Percentiles rank a stretch among this genome's conserved stretches.
phyloP scores from a whole-genome alignment of 2,329 filamentous ascomycete species.

The Claviceps digitariae region DNA sequence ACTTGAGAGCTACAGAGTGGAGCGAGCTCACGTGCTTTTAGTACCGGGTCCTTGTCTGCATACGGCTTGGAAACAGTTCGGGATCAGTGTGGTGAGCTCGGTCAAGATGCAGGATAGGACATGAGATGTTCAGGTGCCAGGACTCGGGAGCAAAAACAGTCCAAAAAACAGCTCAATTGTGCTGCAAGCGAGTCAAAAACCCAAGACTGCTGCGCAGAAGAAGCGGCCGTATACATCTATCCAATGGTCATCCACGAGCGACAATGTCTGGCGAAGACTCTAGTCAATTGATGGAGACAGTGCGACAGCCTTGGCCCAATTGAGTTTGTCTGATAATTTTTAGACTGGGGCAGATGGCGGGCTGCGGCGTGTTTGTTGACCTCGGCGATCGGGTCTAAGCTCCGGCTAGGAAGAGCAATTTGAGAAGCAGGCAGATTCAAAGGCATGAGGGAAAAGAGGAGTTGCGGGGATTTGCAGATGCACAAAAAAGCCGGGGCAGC shows the following conservation, averaged over 20 bases:
- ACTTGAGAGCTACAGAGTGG: neutral
- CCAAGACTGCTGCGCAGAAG: neutral
- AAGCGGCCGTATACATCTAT: neutral
- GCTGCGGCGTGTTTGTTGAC: conserved; percentile 2
- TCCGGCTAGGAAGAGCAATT: neutral
- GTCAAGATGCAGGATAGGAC: too few species aligned
- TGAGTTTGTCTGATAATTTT: neutral
- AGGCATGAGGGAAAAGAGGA: neutral
- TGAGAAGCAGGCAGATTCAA: neutral
- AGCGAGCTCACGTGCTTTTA: neutral
- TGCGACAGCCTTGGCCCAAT: neutral
- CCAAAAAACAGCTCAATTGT: too few species aligned
- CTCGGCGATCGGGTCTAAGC: neutral
- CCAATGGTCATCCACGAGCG: neutral
- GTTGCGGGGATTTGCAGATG: neutral
- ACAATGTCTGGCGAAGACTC: neutral
- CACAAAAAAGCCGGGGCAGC: conserved; percentile 3
- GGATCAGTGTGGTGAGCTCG: too few species aligned
- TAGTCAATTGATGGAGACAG: neutral
- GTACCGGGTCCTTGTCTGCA: too few species aligned
- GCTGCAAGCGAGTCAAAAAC: neutral
- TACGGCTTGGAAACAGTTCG: too few species aligned
- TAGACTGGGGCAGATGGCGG: neutral
- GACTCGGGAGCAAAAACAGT: too few species aligned
- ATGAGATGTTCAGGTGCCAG: too few species aligned